Base-by-base conservation (phyloP, 2,329 filamentous ascomycete genomes). In the Exophiala xenobiotica region DNA sequence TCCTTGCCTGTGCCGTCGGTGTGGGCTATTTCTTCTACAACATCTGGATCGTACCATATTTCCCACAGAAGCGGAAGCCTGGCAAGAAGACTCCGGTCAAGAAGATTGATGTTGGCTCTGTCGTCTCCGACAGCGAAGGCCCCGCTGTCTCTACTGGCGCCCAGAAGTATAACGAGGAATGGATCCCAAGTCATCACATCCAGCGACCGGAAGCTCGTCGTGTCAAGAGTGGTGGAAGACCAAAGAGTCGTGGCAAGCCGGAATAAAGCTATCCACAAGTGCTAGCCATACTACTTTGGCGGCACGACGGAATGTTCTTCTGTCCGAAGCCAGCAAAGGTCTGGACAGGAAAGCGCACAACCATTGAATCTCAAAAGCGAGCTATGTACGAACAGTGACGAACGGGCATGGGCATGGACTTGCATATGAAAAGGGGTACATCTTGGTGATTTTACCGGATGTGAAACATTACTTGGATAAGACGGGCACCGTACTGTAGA, bases 1-100 rank as follows among this genome's bases (percentile, higher is more conserved):
- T 99, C 63, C 78, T 86, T 47, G 85, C 80, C 56, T 81, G 79
- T 58, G 95, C 95, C 69, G 83, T 74, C 60, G 90, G 87, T 57
- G 90, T 86, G 47, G 82, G 87, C 69, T 96, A 92, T 83, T 96
- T 96, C 73, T 90, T 96, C 75, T 99, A 99, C 82, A 93, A 87
- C 78, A 95, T 92, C 66, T 97, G 92, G 90, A 87, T 99, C 73
- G 88, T 90, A 65, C 86, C 90, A 11, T 87, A 99, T 68, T 96
- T 97, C 79, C 92, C 93, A 42, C 90, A 83, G 72, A 76, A 75
- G 64, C 55, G 57, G 31, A 60, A 56, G 49, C 33, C 37, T 19
- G 76, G 76, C 63, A 81, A 81, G 70, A 75, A 75, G 56, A 73
- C 86, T 66, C 83, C 83, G 67, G 70, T 71, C 63, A 88, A 88